Evolutionary conservation across 371 early-diverging fungal genomes (phyloP).

Genomic region (Parasitella parasitica): DNA sequence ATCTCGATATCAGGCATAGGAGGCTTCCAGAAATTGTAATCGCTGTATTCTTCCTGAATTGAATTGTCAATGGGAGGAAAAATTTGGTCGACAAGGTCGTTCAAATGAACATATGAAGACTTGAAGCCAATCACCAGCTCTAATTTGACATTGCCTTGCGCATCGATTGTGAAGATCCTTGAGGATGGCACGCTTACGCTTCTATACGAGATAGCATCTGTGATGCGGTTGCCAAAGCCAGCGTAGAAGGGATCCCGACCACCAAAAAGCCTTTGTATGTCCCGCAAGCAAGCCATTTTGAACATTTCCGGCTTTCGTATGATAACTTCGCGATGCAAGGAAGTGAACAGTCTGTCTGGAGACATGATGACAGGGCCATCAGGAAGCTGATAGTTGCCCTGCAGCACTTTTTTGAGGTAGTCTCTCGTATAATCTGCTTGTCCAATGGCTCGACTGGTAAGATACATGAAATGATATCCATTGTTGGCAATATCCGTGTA

Average conservation of each 20-base stretch:
- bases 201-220: constrained; percentile 93
- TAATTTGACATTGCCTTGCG: constrained; percentile 88
- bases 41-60: constrained; percentile 73
- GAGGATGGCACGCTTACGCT: constrained; percentile 92
- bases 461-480: constrained; percentile 96
- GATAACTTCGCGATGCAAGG: constrained; percentile 95
- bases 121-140: constrained; percentile 86
- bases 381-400: constrained; percentile 88
- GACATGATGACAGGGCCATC: constrained; percentile 98
- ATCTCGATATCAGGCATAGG: constrained; percentile 56
- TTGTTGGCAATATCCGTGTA: constrained; percentile 94
- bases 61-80: constrained; percentile 74
- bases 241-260: constrained; percentile 90
- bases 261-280: constrained; percentile 87
- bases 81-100: constrained; percentile 95
- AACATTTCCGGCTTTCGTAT: constrained; percentile 95
- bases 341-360: constrained; percentile 93
- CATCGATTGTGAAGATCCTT: constrained; percentile 97
- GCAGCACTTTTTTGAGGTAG: constrained; percentile 90
- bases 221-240: constrained; percentile 98
- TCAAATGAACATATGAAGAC: constrained; percentile 85
- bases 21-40: constrained; percentile 86
- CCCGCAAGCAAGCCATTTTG: constrained; percentile 96
- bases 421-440: constrained; percentile 92
- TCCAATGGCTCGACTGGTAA: constrained; percentile 97